Evolutionary conservation across 352 stramenopile species (phyloP), one percentile per base, ranked within the genome.

Genomic region (Peronospora destructor): DNA sequence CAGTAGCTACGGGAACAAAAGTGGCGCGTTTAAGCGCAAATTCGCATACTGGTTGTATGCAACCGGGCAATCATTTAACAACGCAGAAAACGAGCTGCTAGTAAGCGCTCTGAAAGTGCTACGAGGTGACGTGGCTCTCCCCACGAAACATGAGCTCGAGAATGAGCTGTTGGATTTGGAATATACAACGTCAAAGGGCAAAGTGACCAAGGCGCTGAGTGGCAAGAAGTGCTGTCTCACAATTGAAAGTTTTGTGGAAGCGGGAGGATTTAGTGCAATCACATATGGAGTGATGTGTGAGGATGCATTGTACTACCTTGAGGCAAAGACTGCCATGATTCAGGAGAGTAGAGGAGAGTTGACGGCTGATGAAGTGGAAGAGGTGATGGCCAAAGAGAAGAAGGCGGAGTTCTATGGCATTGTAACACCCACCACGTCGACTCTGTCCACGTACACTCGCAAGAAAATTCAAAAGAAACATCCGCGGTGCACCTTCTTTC

Each of bases 41-140:
- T 73, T 83, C 28, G 73, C 76, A 12, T 64, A 73, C 41, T 87
- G 76, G 76, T 34, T 87, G 21, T 87, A 77, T 45, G 66, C 69
- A 26, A 79, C 76, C 2, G 76, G 64, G 1, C 72, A 83, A 41
- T 44, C 67, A 17, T 77, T 87, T 38, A 54, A 72, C 11, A 58
- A 65, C 11, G 60, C 67, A 12, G 64, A 76, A 35, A 84, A 71
- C 44, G 53, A 72, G 2, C 60, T 72, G 16, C 34, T 87, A 28
- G 44, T 72, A 16, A 59, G 47, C 23, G 71, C 76, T 35, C 59
- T 87, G 41, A 45, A 56, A 33, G 55, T 63, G 13, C 32, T 87
- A 23, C 69, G 71, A 13, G 40, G 50, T 4, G 71, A 83, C 37
- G 66, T 64, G 33, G 47, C 42, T 9, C 39, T 84, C 6, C 76